A percentile compares a stretch with the other conserved stretches of the same genome.
Conservation (phyloP, 169 alveolate species). For the Plasmodium gaboni region DNA sequence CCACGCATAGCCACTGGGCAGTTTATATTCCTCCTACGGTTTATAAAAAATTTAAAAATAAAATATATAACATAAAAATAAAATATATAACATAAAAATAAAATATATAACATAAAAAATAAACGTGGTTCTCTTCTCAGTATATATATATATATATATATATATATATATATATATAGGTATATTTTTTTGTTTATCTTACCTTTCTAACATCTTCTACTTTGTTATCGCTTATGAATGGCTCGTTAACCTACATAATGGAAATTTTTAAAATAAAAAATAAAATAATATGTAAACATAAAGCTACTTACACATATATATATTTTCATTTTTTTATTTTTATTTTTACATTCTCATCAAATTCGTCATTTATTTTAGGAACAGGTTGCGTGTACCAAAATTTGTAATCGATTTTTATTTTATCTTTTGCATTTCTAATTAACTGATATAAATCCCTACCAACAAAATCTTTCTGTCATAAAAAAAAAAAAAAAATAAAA, state of each 20-base stretch:
- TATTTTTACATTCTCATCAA: conserved; percentile 65
- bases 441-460: conserved; percentile 55
- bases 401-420: conserved; percentile 84
- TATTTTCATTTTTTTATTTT: not conserved
- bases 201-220: conserved; percentile 70
- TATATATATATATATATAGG: conserved; percentile 11
- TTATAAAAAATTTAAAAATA: not conserved
- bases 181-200: not conserved
- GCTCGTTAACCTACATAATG: conserved; percentile 68
- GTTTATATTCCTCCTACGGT: conserved; percentile 86
- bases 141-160: not conserved
- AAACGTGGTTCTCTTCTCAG: too few relatives aligned
- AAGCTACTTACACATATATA: not conserved
- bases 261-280: not conserved
- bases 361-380: conserved; percentile 89
- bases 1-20: conserved; percentile 96
- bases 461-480: conserved; percentile 41
- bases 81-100: not conserved
- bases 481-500: not conserved
- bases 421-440: conserved; percentile 57
- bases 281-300: conserved; percentile 3
- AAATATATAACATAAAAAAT: conserved; percentile 15
- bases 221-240: conserved; percentile 69
- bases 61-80: conserved; percentile 59
- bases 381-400: conserved; percentile 98